These are phyloP conservation scores for Akebia trifoliata DNA, from an alignment of 164 flowering plant species.

Conservation along the genomic window DNA sequence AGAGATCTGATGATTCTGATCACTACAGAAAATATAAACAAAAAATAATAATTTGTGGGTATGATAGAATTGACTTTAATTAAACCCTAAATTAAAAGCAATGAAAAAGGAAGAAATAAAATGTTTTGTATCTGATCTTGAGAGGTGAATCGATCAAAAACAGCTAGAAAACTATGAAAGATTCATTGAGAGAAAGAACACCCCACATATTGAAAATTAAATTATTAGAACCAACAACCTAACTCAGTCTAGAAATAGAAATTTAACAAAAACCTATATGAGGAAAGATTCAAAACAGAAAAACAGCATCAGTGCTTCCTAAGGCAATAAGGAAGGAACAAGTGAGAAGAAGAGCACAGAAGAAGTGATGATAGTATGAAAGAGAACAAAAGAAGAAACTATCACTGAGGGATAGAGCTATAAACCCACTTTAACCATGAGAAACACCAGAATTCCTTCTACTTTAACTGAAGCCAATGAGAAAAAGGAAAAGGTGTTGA, in stretches of 20 bases:
- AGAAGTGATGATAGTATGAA: slow-evolving; percentile 6
- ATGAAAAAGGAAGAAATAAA: not conserved
- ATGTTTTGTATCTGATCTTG: not conserved
- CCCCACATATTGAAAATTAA: not conserved
- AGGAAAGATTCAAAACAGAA: slow-evolving; percentile 10
- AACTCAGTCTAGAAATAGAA: not conserved
- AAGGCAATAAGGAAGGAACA: not conserved
- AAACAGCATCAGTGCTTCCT: not conserved
- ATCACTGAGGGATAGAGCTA: slow-evolving; percentile 33
- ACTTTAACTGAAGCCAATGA: slow-evolving; percentile 70
- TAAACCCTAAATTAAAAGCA: not conserved
- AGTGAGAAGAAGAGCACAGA: slow-evolving; percentile 1
- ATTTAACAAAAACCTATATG: slow-evolving; percentile 12
- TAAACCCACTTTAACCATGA: slow-evolving; percentile 52
- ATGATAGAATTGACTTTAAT: not conserved
- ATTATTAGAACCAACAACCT: not conserved
- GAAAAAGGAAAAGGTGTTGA: slow-evolving; percentile 51
- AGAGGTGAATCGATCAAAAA: not conserved
- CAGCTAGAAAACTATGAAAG: not conserved
- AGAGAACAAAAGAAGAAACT: slow-evolving; percentile 40
- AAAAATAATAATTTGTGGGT: not conserved
- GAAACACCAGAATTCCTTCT: slow-evolving; percentile 47
- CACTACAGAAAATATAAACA: not conserved
- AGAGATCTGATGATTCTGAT: slow-evolving; percentile 6
- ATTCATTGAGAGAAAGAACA: not conserved